Conservation (phyloP, 768 basidiomycete species). For the Mycena vitilis region DNA sequence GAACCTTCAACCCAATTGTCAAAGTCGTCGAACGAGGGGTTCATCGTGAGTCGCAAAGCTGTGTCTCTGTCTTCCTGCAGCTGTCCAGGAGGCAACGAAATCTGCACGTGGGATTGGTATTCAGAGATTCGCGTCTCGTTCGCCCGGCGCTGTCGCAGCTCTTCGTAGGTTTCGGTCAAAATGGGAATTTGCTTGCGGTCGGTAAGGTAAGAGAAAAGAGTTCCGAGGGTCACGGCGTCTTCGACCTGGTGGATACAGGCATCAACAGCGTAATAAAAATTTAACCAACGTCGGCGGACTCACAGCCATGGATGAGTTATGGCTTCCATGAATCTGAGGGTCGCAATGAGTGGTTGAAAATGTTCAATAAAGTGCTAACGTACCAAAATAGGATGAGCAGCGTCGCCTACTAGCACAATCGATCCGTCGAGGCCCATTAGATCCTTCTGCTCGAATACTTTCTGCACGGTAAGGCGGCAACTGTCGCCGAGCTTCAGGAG, state of each 20-base stretch:
- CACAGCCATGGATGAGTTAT: constrained; percentile 57
- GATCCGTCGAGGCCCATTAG: constrained; percentile 49
- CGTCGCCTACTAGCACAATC: constrained; percentile 54
- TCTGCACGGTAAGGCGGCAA: constrained; percentile 24
- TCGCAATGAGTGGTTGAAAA: neutral
- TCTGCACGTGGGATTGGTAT: constrained; percentile 21
- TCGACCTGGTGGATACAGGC: constrained; percentile 41
- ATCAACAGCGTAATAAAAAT: neutral
- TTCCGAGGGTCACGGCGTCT: constrained; percentile 52
- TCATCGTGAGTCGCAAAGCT: constrained; percentile 14
- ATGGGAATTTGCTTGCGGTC: constrained; percentile 50
- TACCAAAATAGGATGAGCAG: constrained; percentile 56
- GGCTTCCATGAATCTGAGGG: constrained; percentile 53
- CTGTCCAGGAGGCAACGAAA: constrained; percentile 21
- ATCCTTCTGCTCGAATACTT: constrained; percentile 39
- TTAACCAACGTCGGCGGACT: neutral
- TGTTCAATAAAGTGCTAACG: constrained; percentile 6
- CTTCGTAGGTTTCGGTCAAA: constrained; percentile 60
- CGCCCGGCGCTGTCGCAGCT: constrained; percentile 55
- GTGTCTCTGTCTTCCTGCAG: constrained; percentile 24
- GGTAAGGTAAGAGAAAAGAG: constrained; percentile 58
- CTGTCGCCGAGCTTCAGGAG: constrained; percentile 9
- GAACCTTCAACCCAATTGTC: constrained; percentile 26
- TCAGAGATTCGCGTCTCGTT: constrained; percentile 18
- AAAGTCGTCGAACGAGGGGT: constrained; percentile 18